phyloP scores from a whole-genome alignment of 257 asterid genomes.

The Solanum microdontum region DNA sequence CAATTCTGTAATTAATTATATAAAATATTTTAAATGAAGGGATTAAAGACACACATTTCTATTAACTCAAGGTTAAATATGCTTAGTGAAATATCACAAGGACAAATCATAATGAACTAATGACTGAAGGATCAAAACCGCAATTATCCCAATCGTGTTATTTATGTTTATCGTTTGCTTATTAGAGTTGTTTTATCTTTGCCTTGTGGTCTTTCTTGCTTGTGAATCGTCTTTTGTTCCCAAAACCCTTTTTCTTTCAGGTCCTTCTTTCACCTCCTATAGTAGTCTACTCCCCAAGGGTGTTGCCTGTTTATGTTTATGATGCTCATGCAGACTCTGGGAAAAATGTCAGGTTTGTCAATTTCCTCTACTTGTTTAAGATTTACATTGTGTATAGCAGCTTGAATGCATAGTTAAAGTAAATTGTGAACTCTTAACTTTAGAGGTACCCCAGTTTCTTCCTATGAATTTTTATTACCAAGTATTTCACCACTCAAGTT shows the following conservation, averaged over 20 bases:
- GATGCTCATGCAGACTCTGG: conserved; percentile 99
- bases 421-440: background rate
- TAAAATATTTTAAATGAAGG: background rate
- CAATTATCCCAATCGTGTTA: background rate
- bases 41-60: background rate
- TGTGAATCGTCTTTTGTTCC: background rate
- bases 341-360: conserved; percentile 81
- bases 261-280: conserved; percentile 99
- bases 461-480: background rate
- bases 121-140: background rate
- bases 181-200: background rate
- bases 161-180: background rate
- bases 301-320: conserved; percentile 91
- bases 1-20: background rate
- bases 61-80: background rate
- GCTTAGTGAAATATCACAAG: background rate
- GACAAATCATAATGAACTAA: background rate
- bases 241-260: conserved; percentile 20
- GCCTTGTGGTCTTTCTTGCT: background rate
- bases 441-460: background rate
- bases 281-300: conserved; percentile 96
- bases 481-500: background rate
- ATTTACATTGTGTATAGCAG: background rate
- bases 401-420: background rate
- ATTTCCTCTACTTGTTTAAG: background rate